A percentile compares a stretch with the other conserved stretches of the same genome.
Conservation (phyloP, 2,329 filamentous ascomycete genomes). For the Diaporthe caulivora region DNA sequence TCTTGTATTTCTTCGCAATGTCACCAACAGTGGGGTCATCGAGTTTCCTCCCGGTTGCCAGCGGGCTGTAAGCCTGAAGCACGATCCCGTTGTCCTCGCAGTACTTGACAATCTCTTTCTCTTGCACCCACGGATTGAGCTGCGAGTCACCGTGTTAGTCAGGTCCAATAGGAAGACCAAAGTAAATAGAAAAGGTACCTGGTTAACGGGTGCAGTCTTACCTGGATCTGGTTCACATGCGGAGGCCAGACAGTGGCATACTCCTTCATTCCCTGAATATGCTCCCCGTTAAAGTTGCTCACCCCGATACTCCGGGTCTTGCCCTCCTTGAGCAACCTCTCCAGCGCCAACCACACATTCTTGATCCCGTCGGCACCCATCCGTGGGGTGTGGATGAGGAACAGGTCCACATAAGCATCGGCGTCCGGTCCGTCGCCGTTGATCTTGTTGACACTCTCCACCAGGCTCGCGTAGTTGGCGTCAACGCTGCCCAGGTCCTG, state of each 20-base stretch:
- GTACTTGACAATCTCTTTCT: conserved; percentile 70
- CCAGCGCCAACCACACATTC: conserved; percentile 32
- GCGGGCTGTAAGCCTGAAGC: conserved; percentile 65
- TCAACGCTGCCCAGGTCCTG: conserved; percentile 20
- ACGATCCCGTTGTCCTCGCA: conserved; percentile 63
- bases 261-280: conserved; percentile 35
- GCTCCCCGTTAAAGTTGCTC: conserved; percentile 17
- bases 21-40: conserved; percentile 68
- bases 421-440: conserved; percentile 5
- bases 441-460: conserved; percentile 34
- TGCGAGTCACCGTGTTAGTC: conserved; percentile 19
- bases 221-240: conserved; percentile 35
- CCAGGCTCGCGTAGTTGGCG: conserved; percentile 17
- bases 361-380: conserved; percentile 31
- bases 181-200: too few relatives aligned
- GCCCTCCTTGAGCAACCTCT: conserved; percentile 32
- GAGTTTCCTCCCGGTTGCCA: conserved; percentile 71
- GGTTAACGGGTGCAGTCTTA: neutral
- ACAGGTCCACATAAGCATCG: conserved; percentile 30
- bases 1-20: conserved; percentile 70
- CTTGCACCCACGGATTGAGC: conserved; percentile 76
- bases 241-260: conserved; percentile 36
- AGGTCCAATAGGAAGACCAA: too few relatives aligned
- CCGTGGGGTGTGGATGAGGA: conserved; percentile 28
- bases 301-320: conserved; percentile 33